phyloP scores from a whole-genome alignment of 2,329 filamentous ascomycete genomes.

The Colletotrichum falcatum region DNA sequence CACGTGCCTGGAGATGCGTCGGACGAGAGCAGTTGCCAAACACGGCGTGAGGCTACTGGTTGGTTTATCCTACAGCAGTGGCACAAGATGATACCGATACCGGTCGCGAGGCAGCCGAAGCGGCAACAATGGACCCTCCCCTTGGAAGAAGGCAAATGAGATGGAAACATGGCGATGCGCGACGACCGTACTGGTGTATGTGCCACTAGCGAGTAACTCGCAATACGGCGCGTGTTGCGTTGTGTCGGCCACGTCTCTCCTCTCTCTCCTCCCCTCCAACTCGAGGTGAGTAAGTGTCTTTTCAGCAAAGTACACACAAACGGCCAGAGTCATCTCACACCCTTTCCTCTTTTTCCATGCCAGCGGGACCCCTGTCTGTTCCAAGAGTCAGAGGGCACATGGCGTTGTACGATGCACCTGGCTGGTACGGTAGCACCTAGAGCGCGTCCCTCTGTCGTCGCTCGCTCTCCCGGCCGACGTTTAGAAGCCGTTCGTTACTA shows the following conservation, averaged over 20 bases:
- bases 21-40: constrained; percentile 1
- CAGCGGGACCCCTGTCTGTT: constrained; percentile 37
- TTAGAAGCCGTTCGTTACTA: constrained; percentile 30
- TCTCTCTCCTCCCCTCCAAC: background rate
- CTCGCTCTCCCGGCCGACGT: constrained; percentile 1
- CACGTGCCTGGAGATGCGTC: background rate
- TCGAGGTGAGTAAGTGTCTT: background rate
- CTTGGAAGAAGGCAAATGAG: constrained; percentile 30
- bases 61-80: background rate
- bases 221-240: constrained; percentile 5
- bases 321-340: constrained; percentile 11
- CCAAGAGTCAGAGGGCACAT: constrained; percentile 30
- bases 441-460: background rate
- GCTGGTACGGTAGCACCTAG: constrained; percentile 25
- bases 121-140: background rate
- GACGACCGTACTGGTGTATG: background rate
- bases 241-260: background rate
- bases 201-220: constrained; percentile 9
- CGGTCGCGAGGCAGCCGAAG: background rate
- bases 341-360: constrained; percentile 33
- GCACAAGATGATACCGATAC: background rate
- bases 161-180: constrained; percentile 8
- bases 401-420: constrained; percentile 36
- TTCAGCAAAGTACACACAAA: background rate
- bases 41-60: background rate